Evolutionary conservation across 306 rosid genomes (phyloP).

Genomic region (Arachis stenosperma): DNA sequence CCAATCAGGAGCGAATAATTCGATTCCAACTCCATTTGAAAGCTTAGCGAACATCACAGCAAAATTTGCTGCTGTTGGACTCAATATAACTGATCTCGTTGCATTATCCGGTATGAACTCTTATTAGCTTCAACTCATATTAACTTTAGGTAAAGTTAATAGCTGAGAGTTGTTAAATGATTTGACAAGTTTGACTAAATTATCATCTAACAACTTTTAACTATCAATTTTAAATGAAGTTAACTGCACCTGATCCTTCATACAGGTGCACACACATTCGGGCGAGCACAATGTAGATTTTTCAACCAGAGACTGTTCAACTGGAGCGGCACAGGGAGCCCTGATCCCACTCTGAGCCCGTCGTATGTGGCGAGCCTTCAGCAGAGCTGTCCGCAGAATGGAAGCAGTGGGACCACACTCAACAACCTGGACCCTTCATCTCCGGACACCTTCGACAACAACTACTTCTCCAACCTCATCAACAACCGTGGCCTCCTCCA

Average conservation of each 20-base stretch:
- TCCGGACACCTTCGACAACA: conserved; percentile 60
- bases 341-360: conserved; percentile 64
- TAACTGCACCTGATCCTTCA: too few relatives aligned
- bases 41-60: conserved; percentile 54
- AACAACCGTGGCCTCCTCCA: conserved; percentile 61
- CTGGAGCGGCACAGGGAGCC: conserved; percentile 51
- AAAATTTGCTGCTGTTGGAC: conserved; percentile 68
- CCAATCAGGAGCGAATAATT: conserved; percentile 60
- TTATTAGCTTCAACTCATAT: not conserved
- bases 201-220: too few relatives aligned
- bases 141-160: too few relatives aligned
- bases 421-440: conserved; percentile 62
- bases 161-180: too few relatives aligned
- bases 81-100: conserved; percentile 67
- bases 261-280: conserved; percentile 80
- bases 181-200: too few relatives aligned
- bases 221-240: too few relatives aligned
- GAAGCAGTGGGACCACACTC: conserved; percentile 39
- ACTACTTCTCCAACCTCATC: conserved; percentile 57
- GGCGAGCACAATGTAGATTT: conserved; percentile 65
- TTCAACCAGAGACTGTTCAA: conserved; percentile 61
- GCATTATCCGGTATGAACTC: conserved; percentile 63
- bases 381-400: conserved; percentile 68
- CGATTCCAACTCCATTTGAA: conserved; percentile 67
- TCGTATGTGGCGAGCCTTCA: conserved; percentile 53